phyloP scores from a whole-genome alignment of 495 filamentous ascomycete species.

The Aeminium ludgeri region DNA sequence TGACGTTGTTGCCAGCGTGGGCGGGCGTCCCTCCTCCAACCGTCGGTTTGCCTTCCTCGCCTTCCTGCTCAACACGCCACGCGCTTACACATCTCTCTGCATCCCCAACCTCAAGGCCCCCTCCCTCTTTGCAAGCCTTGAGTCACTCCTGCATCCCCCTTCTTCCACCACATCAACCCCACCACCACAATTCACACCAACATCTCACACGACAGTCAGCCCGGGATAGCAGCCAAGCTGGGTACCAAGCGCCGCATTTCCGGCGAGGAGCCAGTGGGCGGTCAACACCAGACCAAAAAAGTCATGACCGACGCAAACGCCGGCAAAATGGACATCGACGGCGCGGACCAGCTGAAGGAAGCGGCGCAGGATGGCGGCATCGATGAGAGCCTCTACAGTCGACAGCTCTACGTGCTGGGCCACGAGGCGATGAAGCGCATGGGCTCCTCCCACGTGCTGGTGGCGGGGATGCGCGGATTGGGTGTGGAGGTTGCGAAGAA shows the following conservation, averaged over 20 bases:
- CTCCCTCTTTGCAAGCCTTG: too few species aligned
- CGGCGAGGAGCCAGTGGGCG: slow-evolving; percentile 16
- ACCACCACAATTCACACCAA: background rate
- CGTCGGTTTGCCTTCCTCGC: too few species aligned
- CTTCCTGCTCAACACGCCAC: too few species aligned
- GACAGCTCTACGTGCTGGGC: slow-evolving; percentile 93
- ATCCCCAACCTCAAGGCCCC: too few species aligned
- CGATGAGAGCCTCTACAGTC: slow-evolving; percentile 93
- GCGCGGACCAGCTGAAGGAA: slow-evolving; percentile 39
- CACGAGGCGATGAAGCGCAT: slow-evolving; percentile 99
- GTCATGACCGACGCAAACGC: slow-evolving; percentile 10
- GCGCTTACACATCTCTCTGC: too few species aligned
- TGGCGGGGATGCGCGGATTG: slow-evolving; percentile 81
- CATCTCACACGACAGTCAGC: background rate
- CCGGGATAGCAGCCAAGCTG: slow-evolving; percentile 8
- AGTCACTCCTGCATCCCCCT: background rate
- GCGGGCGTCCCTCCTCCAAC: too few species aligned
- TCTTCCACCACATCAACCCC: background rate
- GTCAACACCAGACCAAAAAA: slow-evolving; percentile 7
- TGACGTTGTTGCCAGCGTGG: too few species aligned
- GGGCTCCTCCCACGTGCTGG: slow-evolving; percentile 85
- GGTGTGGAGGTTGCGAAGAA: slow-evolving; percentile 99
- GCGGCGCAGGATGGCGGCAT: slow-evolving; percentile 42
- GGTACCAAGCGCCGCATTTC: slow-evolving; percentile 16
- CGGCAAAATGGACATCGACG: slow-evolving; percentile 71